Evolutionary conservation across 495 filamentous ascomycete genomes (phyloP), one percentile per base, ranked within the genome.

Genomic region (Penicillium turbatum): DNA sequence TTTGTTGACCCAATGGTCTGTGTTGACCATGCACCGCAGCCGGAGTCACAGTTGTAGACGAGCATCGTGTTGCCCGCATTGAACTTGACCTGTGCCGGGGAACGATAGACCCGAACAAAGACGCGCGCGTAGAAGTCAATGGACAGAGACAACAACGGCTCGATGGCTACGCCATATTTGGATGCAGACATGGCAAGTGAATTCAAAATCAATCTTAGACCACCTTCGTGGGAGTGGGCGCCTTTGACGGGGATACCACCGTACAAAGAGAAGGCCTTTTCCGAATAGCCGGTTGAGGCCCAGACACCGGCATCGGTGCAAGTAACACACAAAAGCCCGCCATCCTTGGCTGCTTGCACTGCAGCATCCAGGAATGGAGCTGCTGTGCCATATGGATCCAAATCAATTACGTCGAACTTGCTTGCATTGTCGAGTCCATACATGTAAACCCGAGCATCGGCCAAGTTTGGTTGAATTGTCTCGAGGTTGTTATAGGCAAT

Each of bases 51-150:
- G 60, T 81, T 88, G 71, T 96, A 96, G 2, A 95, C 87, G 0
- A 95, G 45, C 90, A 99, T 96, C 0, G 87, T 95, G 63, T 90
- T 96, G 16, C 88, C 85, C 3, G 88, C 86, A 12, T 88, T 78
- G 50, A 91, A 89, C 63, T 99, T 99, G 48, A 97, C 92, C 51
- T 89, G 82, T 0, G 82, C 83, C 0, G 90, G 85, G 2, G 87
- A 89, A 41, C 81, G 87, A 51, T 81, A 76, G 29, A 99, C 76
- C 1, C 89, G 85, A 50, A 99, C 85, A 64, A 97, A 99, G 1
- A 96, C 75, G 39, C 95, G 82, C n/a, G 82, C 79, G 65, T 99
- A 99, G 66, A 89, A 99, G 67, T 99, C 93, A 49, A 97, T 93
- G 10, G 88, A 95, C 6, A 99, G 79, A 13, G 90, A 95, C 12